Evolutionary conservation across 2,329 filamentous ascomycete species (phyloP).

Genomic region (Trichoderma breve): DNA sequence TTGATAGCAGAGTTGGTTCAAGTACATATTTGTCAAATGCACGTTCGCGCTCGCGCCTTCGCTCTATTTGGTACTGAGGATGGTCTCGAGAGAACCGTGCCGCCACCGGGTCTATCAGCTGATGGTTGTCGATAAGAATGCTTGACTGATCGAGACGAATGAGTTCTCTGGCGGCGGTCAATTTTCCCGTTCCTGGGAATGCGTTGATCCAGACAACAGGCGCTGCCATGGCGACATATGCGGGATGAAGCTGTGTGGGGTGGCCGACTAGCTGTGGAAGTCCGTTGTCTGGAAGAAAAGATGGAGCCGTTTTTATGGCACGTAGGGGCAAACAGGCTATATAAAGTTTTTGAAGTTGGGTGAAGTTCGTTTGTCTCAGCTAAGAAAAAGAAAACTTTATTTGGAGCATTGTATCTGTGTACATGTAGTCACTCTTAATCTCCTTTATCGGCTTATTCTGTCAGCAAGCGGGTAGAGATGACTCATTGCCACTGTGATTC

Average conservation of each 20-base stretch:
- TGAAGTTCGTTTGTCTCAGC: neutral
- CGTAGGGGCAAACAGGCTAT: neutral
- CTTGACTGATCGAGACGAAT: neutral
- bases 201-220: neutral
- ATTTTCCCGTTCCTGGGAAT: neutral
- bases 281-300: neutral
- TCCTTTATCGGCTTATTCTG: neutral
- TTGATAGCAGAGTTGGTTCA: neutral
- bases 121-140: conserved; percentile 1
- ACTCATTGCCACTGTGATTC: neutral
- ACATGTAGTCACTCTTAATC: neutral
- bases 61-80: neutral
- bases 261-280: neutral
- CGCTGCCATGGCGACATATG: neutral
- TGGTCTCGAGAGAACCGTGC: neutral
- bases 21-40: neutral
- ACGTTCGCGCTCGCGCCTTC: neutral
- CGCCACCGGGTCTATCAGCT: neutral
- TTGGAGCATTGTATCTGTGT: neutral
- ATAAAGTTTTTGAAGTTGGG: neutral
- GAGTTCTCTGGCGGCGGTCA: neutral
- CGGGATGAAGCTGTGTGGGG: neutral
- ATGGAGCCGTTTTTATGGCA: neutral
- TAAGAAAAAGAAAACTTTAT: neutral
- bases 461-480: neutral